These are phyloP conservation scores for Umbelopsis sp. DNA, from an alignment of 192 early-diverging fungal species.

Conservation along the genomic window DNA sequence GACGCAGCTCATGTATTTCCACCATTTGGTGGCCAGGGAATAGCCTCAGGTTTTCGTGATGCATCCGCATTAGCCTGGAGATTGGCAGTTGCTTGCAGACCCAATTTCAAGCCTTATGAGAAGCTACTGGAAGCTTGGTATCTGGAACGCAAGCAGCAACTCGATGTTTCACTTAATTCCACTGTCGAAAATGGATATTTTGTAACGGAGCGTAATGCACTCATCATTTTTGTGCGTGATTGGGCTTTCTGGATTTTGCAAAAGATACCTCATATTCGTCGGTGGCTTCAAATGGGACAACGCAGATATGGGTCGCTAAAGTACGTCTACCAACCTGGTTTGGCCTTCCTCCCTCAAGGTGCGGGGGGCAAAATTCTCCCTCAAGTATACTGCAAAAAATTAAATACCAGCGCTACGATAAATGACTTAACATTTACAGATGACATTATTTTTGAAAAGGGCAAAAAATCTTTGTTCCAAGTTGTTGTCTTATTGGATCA, in stretches of 20 bases:
- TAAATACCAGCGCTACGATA: background rate
- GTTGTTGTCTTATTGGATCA: background rate
- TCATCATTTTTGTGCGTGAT: constrained; percentile 2
- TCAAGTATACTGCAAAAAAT: background rate
- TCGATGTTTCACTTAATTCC: background rate
- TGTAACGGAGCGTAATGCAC: background rate
- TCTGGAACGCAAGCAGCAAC: constrained; percentile 11
- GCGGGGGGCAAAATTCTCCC: constrained; percentile 4
- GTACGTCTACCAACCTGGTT: background rate
- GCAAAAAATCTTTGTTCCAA: constrained; percentile 16
- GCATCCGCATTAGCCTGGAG: constrained; percentile 14
- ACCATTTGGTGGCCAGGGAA: constrained; percentile 21
- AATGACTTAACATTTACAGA: constrained; percentile 1
- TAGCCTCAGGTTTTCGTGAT: constrained; percentile 15
- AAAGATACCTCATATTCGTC: constrained; percentile 13
- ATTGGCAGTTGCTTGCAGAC: constrained; percentile 1
- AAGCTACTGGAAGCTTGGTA: constrained; percentile 1
- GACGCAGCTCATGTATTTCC: constrained; percentile 22
- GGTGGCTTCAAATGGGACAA: background rate
- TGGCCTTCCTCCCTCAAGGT: constrained; percentile 17
- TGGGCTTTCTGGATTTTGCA: constrained; percentile 3
- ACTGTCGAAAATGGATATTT: constrained; percentile 11
- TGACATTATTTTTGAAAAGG: background rate
- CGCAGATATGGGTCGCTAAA: background rate
- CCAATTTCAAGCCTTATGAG: constrained; percentile 10